Percentiles rank a stretch among this genome's conserved stretches.
Evolutionary conservation across 2,329 filamentous ascomycete species (phyloP).

Genomic region (Sporothrix protearum): DNA sequence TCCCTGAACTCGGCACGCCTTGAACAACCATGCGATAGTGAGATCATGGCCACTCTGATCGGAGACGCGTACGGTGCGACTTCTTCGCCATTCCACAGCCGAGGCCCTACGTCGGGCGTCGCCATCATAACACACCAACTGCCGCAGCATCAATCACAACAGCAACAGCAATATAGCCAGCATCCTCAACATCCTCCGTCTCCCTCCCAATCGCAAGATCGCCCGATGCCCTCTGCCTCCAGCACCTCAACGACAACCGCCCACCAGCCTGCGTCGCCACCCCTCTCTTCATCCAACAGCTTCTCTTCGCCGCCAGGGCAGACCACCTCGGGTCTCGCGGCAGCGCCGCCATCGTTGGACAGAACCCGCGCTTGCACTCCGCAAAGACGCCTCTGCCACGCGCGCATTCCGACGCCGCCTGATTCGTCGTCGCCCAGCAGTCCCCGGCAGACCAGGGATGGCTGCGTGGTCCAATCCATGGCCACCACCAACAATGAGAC

Average conservation of each 20-base stretch:
- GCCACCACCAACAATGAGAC: constrained; percentile 28
- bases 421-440: constrained; percentile 44
- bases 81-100: constrained; percentile 60
- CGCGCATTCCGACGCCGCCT: constrained; percentile 35
- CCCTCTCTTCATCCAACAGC: constrained; percentile 32
- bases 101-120: constrained; percentile 43
- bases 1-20: neutral
- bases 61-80: constrained; percentile 68
- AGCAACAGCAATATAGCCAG: constrained; percentile 38
- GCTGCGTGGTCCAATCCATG: neutral
- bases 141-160: constrained; percentile 48
- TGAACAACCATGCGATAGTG: constrained; percentile 23
- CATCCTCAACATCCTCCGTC: constrained; percentile 14
- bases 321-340: neutral
- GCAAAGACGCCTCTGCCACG: neutral
- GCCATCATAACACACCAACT: constrained; percentile 38
- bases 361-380: neutral
- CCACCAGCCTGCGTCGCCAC: constrained; percentile 25
- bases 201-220: constrained; percentile 1
- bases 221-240: neutral
- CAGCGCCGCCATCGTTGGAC: neutral
- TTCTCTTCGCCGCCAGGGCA: constrained; percentile 21
- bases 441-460: constrained; percentile 20
- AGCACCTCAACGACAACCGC: neutral
- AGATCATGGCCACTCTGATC: constrained; percentile 62